Base-by-base conservation (phyloP, 2,329 filamentous ascomycete genomes). In the Pyrenochaeta sp. region DNA sequence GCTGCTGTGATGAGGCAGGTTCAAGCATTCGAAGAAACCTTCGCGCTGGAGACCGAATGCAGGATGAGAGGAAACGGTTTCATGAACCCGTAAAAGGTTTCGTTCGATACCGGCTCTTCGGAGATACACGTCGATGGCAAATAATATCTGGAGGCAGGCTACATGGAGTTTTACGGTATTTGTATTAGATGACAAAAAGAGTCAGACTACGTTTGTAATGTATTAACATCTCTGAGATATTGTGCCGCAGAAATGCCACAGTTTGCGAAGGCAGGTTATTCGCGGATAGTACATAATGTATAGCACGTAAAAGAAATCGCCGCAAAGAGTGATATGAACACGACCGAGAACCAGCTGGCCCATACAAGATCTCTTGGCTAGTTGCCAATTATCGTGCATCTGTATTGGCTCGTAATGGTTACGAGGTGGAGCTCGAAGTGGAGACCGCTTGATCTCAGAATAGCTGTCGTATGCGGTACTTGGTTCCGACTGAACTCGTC, bases 61-160 rank as follows among this genome's bases (percentile, higher is more conserved):
- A 52, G 65, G 21, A 51, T 69, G 57, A 56, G 47, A 14, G 64
- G 60, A 23, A 64, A 74, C 47, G 73, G 73, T 2, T 75, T 73
- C 59, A 75, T 75, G 73, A 45, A 64, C 30, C 73, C 73, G 14
- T 75, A 61, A 67, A 18, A 17, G 35, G 11, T 20, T 14, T 49
- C 37, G 2, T 17, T 7, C 11, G 45, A 27, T 11, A 10, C 18
- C 7, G 18, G 6, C 3, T 37, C n/a, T 17, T 45, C 21, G 21
- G 32, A 20, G 39, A 7, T 32, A 20, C 20, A 15, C 30, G 18
- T 43, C 33, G 10, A 42, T n/a, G 15, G n/a, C 27, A 9, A 21
- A 15, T 23, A 41, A 29, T 7, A 14, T 30, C 15, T 14, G 30
- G 9, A 7, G 40, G 27, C 40, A 17, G 15, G n/a, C n/a, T n/a